phyloP scores from a whole-genome alignment of 345 rosid species.

The Linum usitatissimum region DNA sequence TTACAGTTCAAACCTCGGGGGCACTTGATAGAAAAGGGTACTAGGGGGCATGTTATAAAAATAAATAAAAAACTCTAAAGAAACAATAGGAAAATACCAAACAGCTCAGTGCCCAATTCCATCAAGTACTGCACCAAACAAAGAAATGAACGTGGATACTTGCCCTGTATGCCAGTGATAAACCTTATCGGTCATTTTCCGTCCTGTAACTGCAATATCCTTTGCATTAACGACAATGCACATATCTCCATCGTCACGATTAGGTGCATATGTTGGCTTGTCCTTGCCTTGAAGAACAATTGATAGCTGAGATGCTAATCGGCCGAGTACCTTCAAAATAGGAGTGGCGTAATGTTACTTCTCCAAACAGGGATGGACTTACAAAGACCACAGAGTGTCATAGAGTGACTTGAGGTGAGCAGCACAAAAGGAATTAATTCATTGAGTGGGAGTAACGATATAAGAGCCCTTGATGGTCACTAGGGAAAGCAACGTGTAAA shows the following conservation, averaged over 20 bases:
- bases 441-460: background rate
- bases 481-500: too few relatives aligned
- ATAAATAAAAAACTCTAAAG: too few relatives aligned
- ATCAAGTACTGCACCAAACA: background rate
- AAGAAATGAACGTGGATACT: slow-evolving; percentile 20
- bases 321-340: slow-evolving; percentile 70
- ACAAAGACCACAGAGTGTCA: background rate
- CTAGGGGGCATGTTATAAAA: too few relatives aligned
- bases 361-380: background rate
- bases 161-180: slow-evolving; percentile 95
- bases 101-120: background rate
- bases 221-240: slow-evolving; percentile 97
- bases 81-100: too few relatives aligned
- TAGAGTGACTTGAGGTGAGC: background rate
- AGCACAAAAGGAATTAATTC: background rate
- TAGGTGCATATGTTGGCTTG: slow-evolving; percentile 82
- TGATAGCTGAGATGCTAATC: slow-evolving; percentile 88
- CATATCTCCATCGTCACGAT: slow-evolving; percentile 93
- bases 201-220: slow-evolving; percentile 71
- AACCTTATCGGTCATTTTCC: slow-evolving; percentile 85
- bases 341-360: background rate
- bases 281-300: slow-evolving; percentile 94
- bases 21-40: background rate
- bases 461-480: too few relatives aligned
- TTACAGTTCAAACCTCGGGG: too few relatives aligned